Evolutionary conservation across 192 early-diverging fungal genomes (phyloP).

Genomic region (Rhizoclosmatium sp.): DNA sequence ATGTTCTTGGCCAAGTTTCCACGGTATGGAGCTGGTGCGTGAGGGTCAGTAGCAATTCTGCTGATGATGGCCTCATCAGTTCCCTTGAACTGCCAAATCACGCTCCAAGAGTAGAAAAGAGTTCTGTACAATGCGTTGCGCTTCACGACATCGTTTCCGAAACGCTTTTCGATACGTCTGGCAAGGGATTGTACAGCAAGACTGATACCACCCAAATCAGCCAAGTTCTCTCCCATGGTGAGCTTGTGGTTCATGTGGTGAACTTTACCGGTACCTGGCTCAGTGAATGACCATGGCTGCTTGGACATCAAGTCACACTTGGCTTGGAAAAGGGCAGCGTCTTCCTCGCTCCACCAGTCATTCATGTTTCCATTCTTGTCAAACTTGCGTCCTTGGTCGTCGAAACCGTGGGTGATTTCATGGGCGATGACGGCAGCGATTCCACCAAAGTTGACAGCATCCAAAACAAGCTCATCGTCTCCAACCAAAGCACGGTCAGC

Average conservation of each 20-base stretch:
- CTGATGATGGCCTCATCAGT: conserved; percentile 20
- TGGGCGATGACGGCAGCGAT: conserved; percentile 51
- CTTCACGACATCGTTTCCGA: not conserved
- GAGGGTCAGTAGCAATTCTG: conserved; percentile 27
- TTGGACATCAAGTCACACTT: conserved; percentile 25
- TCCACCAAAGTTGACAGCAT: conserved; percentile 42
- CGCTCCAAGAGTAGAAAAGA: conserved; percentile 19
- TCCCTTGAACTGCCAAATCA: conserved; percentile 18
- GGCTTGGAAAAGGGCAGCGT: conserved; percentile 31
- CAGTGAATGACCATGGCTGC: conserved; percentile 30
- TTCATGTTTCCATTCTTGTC: conserved; percentile 38
- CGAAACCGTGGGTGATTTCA: conserved; percentile 53
- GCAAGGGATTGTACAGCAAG: not conserved
- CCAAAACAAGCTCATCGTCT: conserved; percentile 21
- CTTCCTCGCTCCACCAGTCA: conserved; percentile 48
- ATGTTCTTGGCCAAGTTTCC: conserved; percentile 28
- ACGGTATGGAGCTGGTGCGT: conserved; percentile 6
- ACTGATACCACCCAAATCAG: conserved; percentile 49
- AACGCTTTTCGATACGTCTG: not conserved
- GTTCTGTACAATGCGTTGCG: not conserved
- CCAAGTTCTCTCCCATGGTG: conserved; percentile 49
- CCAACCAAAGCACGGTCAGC: conserved; percentile 15
- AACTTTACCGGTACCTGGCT: conserved; percentile 29
- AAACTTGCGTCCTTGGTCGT: conserved; percentile 44
- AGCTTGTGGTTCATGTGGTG: conserved; percentile 20